Conservation (phyloP, 140 eudicot genomes). For the Anethum foeniculum region DNA sequence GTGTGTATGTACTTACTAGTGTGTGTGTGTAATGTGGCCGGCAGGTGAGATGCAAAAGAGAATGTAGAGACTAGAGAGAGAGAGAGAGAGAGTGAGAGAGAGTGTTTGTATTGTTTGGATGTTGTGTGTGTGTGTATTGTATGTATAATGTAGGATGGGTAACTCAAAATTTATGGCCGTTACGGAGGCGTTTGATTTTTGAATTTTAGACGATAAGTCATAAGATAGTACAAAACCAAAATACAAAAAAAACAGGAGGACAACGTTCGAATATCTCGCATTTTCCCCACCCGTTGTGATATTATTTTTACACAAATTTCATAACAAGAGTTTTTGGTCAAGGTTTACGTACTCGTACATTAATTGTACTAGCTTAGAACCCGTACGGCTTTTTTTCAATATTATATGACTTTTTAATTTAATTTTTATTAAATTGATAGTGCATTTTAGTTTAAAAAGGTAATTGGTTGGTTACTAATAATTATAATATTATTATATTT, state of each 20-base stretch:
- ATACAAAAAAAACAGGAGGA: background rate
- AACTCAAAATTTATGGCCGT: constrained; percentile 6
- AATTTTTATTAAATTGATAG: too few relatives aligned
- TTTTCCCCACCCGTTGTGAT: too few relatives aligned
- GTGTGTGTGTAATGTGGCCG: background rate
- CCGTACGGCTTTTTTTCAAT: too few relatives aligned
- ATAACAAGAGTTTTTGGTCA: too few relatives aligned
- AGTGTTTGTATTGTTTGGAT: background rate
- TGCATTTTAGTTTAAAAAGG: too few relatives aligned
- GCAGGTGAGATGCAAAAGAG: background rate
- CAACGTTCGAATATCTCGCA: too few relatives aligned
- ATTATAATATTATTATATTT: too few relatives aligned
- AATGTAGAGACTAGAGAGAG: background rate
- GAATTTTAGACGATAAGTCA: background rate
- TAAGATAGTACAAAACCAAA: background rate
- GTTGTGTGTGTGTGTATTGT: background rate
- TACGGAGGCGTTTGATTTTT: background rate
- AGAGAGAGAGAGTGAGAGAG: background rate
- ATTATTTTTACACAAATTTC: too few relatives aligned
- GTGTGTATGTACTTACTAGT: background rate
- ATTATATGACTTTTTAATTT: too few relatives aligned
- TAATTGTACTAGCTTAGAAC: too few relatives aligned
- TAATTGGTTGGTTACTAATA: too few relatives aligned
- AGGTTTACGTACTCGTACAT: too few relatives aligned
- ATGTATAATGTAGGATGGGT: background rate